Evolutionary conservation across 306 rosid genomes (phyloP).

Genomic region (Medicago arabica): DNA sequence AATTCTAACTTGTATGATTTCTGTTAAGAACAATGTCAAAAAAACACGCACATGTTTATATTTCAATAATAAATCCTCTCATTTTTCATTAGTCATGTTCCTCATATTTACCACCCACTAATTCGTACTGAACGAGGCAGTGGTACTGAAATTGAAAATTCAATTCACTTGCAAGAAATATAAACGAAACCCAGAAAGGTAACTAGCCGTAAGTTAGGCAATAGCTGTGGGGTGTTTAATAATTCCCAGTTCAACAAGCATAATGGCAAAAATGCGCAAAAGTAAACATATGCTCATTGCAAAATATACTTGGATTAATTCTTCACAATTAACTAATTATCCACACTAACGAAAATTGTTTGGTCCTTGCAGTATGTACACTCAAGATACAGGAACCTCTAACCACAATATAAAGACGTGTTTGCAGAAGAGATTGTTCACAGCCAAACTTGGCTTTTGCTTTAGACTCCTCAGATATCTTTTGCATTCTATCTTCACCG

Average conservation of each 20-base stretch:
- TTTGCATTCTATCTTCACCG: conserved; percentile 24
- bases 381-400: conserved; percentile 37
- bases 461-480: conserved; percentile 31
- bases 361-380: conserved; percentile 40
- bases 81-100: background rate
- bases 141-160: background rate
- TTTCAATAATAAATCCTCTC: background rate
- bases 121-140: background rate
- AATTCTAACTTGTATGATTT: too few relatives aligned
- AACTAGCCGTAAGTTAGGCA: background rate
- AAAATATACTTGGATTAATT: conserved; percentile 8
- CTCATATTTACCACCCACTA: background rate
- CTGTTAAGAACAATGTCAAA: background rate
- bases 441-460: conserved; percentile 33
- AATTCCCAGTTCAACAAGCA: background rate
- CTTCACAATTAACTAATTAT: conserved; percentile 27
- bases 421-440: conserved; percentile 9
- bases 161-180: background rate
- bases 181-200: background rate
- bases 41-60: background rate
- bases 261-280: background rate
- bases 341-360: conserved; percentile 33
- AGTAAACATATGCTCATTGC: conserved; percentile 2
- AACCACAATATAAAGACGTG: conserved; percentile 31
- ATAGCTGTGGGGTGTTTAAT: background rate